These are phyloP conservation scores for Rhododendron henanense DNA, from an alignment of 148 eudicot genomes.

Conservation along the genomic window DNA sequence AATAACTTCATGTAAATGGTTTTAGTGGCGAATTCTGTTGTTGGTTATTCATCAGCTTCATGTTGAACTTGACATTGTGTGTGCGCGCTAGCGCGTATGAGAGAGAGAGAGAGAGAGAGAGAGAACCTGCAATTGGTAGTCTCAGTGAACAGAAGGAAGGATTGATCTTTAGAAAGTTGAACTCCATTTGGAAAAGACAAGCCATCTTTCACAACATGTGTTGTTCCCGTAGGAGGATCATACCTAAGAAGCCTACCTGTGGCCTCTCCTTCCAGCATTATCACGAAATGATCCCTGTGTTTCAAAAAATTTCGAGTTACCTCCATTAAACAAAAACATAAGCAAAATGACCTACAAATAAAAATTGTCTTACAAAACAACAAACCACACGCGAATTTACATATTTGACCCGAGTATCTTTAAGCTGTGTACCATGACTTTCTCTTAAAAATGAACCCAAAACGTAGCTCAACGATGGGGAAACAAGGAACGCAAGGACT, in stretches of 20 bases:
- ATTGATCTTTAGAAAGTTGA: constrained; percentile 72
- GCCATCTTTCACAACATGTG: constrained; percentile 70
- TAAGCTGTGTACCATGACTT: not conserved
- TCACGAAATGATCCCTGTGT: constrained; percentile 69
- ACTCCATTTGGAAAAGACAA: constrained; percentile 93
- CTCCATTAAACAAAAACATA: not conserved
- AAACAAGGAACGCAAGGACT: constrained; percentile 25
- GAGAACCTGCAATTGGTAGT: constrained; percentile 87
- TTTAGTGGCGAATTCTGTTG: not conserved
- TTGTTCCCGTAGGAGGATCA: constrained; percentile 66
- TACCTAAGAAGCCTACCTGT: constrained; percentile 86
- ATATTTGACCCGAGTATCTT: not conserved
- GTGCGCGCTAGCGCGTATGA: not conserved
- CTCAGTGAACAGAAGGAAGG: constrained; percentile 76
- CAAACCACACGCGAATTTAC: not conserved
- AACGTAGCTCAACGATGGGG: not conserved
- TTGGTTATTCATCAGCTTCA: not conserved
- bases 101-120: not conserved
- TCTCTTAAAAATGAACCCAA: not conserved
- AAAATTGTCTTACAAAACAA: not conserved
- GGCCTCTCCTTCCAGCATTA: constrained; percentile 84
- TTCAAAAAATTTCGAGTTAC: not conserved
- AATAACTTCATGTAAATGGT: not conserved
- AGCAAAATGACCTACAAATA: not conserved
- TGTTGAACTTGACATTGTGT: not conserved